These are phyloP conservation scores for Fusarium sp. DNA, from an alignment of 2,329 filamentous ascomycete genomes.

Conservation along the genomic window DNA sequence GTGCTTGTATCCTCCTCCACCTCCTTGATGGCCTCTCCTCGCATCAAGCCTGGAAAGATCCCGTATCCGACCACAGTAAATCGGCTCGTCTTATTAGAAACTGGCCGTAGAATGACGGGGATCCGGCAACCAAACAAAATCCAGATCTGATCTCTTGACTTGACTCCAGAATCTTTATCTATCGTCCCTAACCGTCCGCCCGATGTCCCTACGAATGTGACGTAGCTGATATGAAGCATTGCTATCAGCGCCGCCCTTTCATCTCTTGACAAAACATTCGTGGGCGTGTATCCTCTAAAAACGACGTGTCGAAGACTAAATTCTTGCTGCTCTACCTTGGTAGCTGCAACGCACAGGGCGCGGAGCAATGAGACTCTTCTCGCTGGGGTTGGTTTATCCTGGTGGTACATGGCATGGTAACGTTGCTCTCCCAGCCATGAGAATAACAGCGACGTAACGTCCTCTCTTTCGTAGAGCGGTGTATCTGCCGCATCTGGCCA, in stretches of 20 bases:
- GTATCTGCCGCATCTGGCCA: neutral
- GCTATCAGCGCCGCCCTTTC: neutral
- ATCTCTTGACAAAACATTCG: neutral
- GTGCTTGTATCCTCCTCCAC: neutral
- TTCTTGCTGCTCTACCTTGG: neutral
- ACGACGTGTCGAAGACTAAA: neutral
- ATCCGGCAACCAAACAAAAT: constrained; percentile 6
- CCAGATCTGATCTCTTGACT: constrained; percentile 4
- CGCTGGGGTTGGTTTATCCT: neutral
- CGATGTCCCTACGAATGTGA: neutral
- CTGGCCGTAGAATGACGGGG: neutral
- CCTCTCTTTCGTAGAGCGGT: neutral
- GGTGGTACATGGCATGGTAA: neutral
- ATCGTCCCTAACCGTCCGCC: neutral
- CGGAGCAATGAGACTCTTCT: neutral
- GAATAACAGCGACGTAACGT: neutral
- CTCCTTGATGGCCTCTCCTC: neutral
- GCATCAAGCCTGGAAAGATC: neutral
- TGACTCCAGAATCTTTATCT: neutral
- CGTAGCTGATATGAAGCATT: neutral
- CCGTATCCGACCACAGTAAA: neutral
- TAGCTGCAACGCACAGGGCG: neutral
- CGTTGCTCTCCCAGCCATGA: neutral
- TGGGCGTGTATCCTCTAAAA: neutral
- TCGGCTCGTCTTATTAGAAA: neutral